A percentile compares a stretch with the other conserved stretches of the same genome.
phyloP scores from a whole-genome alignment of 2,329 filamentous ascomycete genomes.

The Trichoderma pleuroti region DNA sequence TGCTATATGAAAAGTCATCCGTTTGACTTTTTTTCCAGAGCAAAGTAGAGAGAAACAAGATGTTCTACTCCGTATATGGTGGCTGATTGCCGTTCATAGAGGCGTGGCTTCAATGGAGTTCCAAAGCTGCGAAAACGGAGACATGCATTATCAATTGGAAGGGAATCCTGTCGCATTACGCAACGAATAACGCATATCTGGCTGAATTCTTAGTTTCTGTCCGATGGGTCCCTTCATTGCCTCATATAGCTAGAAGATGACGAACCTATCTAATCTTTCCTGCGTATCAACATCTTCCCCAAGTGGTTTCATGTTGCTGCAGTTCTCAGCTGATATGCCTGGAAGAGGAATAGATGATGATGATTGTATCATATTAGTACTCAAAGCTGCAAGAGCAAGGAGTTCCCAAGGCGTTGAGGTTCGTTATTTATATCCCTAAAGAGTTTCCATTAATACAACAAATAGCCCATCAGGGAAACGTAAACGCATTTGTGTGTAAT shows the following conservation, averaged over 20 bases:
- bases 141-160: background rate
- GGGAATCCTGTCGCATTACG: background rate
- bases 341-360: background rate
- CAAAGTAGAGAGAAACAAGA: background rate
- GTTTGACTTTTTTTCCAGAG: background rate
- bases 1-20: background rate
- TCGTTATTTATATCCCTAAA: background rate
- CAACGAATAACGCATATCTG: background rate
- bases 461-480: background rate
- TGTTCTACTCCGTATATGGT: no score
- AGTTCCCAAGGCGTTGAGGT: background rate
- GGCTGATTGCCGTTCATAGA: background rate
- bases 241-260: background rate
- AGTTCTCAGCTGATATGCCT: background rate
- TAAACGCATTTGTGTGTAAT: background rate
- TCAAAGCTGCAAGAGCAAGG: background rate
- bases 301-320: background rate
- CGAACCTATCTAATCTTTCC: background rate
- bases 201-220: background rate
- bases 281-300: background rate
- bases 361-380: background rate
- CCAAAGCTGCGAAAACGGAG: constrained; percentile 4
- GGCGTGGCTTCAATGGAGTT: background rate
- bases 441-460: background rate
- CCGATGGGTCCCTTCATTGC: background rate